Evolutionary conservation across 768 basidiomycete species (phyloP).

Genomic region (Mycena rebaudengoi): DNA sequence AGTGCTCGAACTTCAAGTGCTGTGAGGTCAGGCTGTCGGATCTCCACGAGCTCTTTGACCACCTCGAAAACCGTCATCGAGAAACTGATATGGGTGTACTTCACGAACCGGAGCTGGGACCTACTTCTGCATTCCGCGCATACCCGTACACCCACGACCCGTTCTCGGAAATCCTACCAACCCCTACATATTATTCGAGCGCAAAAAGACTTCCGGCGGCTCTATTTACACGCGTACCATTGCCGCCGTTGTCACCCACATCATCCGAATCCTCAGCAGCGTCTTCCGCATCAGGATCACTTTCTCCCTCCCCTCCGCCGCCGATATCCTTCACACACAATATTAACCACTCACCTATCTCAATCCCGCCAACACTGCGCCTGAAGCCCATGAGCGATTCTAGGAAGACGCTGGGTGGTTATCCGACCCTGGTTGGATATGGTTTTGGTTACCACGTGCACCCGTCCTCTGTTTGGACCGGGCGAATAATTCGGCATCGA

Average conservation of each 20-base stretch:
- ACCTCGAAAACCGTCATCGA: conserved; percentile 10
- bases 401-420: neutral
- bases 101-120: too few relatives aligned
- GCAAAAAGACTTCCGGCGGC: neutral
- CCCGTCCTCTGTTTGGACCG: too few relatives aligned
- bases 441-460: conserved; percentile 7
- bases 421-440: neutral
- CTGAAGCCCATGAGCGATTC: too few relatives aligned
- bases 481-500: neutral
- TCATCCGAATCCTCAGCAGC: neutral
- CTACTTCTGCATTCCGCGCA: neutral
- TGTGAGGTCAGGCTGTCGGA: conserved; percentile 12
- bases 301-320: neutral
- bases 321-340: conserved; percentile 5
- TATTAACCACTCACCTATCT: neutral
- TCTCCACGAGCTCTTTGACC: conserved; percentile 19
- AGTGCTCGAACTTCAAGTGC: conserved; percentile 23
- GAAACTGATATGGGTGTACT: neutral
- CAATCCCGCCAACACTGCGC: conserved; percentile 1
- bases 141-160: neutral
- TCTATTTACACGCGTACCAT: conserved; percentile 6
- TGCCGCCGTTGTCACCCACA: neutral
- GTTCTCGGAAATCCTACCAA: conserved; percentile 1
- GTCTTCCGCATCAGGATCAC: neutral
- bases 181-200: neutral